These are phyloP conservation scores for Cladobotryum mycophilum DNA, from an alignment of 2,329 filamentous ascomycete species.

Conservation along the genomic window DNA sequence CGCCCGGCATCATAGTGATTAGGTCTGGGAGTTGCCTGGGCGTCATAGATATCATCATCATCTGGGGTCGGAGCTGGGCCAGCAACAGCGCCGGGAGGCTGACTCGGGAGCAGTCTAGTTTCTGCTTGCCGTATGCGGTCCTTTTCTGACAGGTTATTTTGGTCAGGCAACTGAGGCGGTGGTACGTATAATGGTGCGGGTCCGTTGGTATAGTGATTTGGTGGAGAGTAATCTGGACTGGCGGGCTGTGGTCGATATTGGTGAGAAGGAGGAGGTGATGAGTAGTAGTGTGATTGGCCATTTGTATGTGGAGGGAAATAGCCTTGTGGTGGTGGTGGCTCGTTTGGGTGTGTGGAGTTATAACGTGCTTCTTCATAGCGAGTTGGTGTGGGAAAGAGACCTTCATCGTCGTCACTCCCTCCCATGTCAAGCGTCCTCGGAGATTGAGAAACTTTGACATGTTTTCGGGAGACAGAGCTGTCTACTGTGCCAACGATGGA, in stretches of 20 bases:
- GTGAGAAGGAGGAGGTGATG: constrained; percentile 13
- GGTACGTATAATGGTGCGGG: constrained; percentile 47
- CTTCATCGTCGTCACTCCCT: constrained; percentile 28
- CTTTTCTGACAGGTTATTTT: constrained; percentile 70
- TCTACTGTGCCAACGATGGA: constrained; percentile 82
- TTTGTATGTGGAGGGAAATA: constrained; percentile 28
- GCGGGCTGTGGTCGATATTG: constrained; percentile 4
- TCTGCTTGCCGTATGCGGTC: constrained; percentile 73
- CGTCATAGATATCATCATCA: constrained; percentile 48
- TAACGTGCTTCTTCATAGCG: constrained; percentile 9
- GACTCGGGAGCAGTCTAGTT: constrained; percentile 72
- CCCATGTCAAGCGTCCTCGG: constrained; percentile 22
- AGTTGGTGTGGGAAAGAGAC: constrained; percentile 13
- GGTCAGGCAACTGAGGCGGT: constrained; percentile 52
- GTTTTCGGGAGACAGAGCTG: constrained; percentile 42
- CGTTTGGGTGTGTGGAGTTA: constrained; percentile 1
- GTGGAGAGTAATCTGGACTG: not conserved
- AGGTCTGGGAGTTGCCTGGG: constrained; percentile 32
- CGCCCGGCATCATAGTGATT: constrained; percentile 13
- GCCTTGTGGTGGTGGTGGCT: constrained; percentile 9
- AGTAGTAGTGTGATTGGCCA: constrained; percentile 23
- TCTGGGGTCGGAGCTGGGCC: constrained; percentile 16
- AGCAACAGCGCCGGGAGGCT: constrained; percentile 39
- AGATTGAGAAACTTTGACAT: constrained; percentile 18
- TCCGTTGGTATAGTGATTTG: constrained; percentile 8